A percentile compares a stretch with the other conserved stretches of the same genome.
Conservation (phyloP, 768 basidiomycete species). For the Russula olivacea region DNA sequence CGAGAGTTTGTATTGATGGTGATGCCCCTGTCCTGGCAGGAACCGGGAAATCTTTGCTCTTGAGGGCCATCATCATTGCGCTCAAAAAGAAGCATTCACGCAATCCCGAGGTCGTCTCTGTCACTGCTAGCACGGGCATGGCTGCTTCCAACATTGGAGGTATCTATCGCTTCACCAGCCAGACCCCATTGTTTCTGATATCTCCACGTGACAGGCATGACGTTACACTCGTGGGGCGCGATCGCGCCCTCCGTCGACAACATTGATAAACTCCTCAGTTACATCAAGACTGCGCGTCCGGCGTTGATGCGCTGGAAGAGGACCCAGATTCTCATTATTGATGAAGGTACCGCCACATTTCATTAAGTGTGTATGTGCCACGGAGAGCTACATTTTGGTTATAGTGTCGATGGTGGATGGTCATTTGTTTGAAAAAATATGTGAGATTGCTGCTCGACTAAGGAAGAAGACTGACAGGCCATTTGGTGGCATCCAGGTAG, state of each 20-base stretch:
- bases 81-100: constrained; percentile 44
- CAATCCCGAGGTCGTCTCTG: constrained; percentile 42
- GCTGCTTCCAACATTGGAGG: constrained; percentile 71
- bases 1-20: background rate
- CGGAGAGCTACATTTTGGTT: background rate
- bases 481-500: constrained; percentile 63
- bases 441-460: constrained; percentile 44
- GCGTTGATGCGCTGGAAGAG: constrained; percentile 52
- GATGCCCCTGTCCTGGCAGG: constrained; percentile 33
- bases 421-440: constrained; percentile 52
- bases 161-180: constrained; percentile 12
- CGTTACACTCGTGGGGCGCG: constrained; percentile 57
- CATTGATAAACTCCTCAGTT: constrained; percentile 43
- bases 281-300: constrained; percentile 48
- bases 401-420: constrained; percentile 70
- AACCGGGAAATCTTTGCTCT: constrained; percentile 57
- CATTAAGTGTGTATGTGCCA: no score
- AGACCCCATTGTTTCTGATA: constrained; percentile 17
- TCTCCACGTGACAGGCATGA: constrained; percentile 40
- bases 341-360: constrained; percentile 43
- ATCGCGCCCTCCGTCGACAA: constrained; percentile 46
- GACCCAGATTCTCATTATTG: constrained; percentile 55
- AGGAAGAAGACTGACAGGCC: constrained; percentile 46
- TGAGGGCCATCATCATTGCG: constrained; percentile 50
- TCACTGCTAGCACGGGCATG: constrained; percentile 58